Base-by-base conservation (phyloP, 116 monocot genomes). In the Posidonia oceanica region DNA sequence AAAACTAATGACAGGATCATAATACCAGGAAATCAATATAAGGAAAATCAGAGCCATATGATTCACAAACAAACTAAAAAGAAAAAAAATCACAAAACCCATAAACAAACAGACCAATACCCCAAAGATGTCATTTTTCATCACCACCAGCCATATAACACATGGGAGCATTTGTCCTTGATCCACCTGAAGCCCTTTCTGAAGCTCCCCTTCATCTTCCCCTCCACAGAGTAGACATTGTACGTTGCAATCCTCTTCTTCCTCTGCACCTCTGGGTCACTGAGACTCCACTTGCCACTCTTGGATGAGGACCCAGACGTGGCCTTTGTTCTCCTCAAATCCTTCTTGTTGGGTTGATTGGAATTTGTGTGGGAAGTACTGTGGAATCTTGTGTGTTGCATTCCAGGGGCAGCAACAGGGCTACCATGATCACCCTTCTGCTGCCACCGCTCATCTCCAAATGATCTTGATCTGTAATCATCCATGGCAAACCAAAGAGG, bases 191-290 rank as follows among this genome's bases (percentile, higher is more conserved):
- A 80, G 82, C 93, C 86, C 74, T 84, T 90, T 67, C 82, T 72
- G 37, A 98, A 71, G 8, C 85, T 80, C 12, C 85, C 87, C 82
- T 98, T 93, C 67, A 98, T 77, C 82, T 86, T 98, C 38, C 98
- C 85, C 71, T 98, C 98, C 42, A 82, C 85, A n/a, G 83, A 56
- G 41, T 87, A 98, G 39, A 82, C 76, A 73, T 90, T 93, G 82
- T 98, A 98, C 67, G 77, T 60, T 13, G 93, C 98, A 16, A 98
- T 93, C 75, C 93, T 72, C 75, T 79, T 80, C 86, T 84, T 89
- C 71, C 98, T 80, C 83, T 98, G 89, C 66, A 93, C 48, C 79
- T 98, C 98, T 2, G 98, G 90, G 59, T 98, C 87, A 29, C 74
- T 83, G 13, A 91, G n/a, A 15, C 69, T 44, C 80, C 90, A 80